These are phyloP conservation scores for Leccinum ochraceum DNA, from an alignment of 768 basidiomycete genomes.

Conservation along the genomic window DNA sequence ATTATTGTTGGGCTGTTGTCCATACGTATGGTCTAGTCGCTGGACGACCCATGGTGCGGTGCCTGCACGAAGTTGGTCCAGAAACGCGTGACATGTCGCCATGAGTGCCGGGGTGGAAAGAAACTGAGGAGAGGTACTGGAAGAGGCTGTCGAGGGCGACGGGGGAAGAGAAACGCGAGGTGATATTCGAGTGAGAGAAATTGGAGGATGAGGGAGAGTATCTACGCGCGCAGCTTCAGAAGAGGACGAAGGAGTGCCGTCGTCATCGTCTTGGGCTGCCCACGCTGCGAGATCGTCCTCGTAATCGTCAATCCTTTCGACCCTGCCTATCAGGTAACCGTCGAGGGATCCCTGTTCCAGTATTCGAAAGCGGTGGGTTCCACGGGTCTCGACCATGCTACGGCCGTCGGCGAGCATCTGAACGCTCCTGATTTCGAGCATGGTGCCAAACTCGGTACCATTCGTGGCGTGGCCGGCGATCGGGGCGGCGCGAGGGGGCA, in stretches of 20 bases:
- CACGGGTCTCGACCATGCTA: conserved; percentile 79
- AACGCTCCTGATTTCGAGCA: conserved; percentile 85
- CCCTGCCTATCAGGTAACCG: conserved; percentile 85
- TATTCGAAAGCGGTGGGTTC: conserved; percentile 76
- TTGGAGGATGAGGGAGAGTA: conserved; percentile 15
- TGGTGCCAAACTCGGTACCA: conserved; percentile 76
- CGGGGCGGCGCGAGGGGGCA: conserved; percentile 53
- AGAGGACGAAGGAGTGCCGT: conserved; percentile 6
- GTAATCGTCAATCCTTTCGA: conserved; percentile 58
- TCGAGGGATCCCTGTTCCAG: conserved; percentile 82
- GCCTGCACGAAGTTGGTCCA: conserved; percentile 61
- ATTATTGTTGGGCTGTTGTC: conserved; percentile 60
- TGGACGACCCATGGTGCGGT: conserved; percentile 94
- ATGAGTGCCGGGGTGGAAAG: conserved; percentile 40
- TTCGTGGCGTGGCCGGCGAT: conserved; percentile 18
- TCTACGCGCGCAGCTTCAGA: conserved; percentile 8
- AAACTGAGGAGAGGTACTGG: conserved; percentile 4
- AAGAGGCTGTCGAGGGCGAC: conserved; percentile 6
- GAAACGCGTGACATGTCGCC: conserved; percentile 58
- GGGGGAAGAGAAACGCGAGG: conserved; percentile 14
- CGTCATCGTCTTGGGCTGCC: conserved; percentile 19
- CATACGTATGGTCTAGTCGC: conserved; percentile 76
- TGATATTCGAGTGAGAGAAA: conserved; percentile 16
- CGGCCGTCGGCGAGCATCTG: conserved; percentile 89
- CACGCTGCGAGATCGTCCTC: conserved; percentile 36